Evolutionary conservation across 2,329 filamentous ascomycete species (phyloP).

Genomic region (Botryotinia convoluta): DNA sequence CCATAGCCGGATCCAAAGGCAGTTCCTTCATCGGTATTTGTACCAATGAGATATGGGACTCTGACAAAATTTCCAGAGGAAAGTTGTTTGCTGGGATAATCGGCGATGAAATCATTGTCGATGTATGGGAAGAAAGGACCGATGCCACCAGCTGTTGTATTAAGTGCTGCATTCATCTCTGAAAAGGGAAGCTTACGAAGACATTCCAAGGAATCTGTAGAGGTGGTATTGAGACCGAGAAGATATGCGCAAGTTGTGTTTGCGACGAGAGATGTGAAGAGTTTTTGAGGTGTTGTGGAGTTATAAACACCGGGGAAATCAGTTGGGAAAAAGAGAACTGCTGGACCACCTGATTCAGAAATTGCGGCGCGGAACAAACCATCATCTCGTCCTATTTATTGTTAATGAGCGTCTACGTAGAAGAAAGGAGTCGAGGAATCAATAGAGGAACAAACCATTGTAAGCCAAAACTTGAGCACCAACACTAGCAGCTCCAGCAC

Average conservation of each 20-base stretch:
- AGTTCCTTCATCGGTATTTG: constrained; percentile 40
- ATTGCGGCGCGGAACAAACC: constrained; percentile 51
- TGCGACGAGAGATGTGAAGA: constrained; percentile 40
- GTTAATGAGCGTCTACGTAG: not conserved
- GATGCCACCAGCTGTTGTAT: constrained; percentile 36
- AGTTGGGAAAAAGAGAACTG: constrained; percentile 20
- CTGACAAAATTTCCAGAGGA: constrained; percentile 40
- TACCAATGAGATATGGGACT: constrained; percentile 46
- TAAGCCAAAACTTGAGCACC: constrained; percentile 44
- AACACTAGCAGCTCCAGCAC: constrained; percentile 36
- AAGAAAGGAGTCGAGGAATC: not conserved
- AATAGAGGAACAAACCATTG: constrained; percentile 33
- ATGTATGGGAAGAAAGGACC: constrained; percentile 40
- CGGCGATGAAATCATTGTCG: constrained; percentile 43
- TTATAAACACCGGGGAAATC: constrained; percentile 21
- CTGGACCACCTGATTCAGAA: constrained; percentile 43
- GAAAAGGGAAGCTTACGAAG: constrained; percentile 35
- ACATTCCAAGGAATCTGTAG: constrained; percentile 30
- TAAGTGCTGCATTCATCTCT: constrained; percentile 34
- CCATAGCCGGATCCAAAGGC: constrained; percentile 41
- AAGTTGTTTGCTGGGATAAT: constrained; percentile 53
- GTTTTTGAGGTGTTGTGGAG: constrained; percentile 26
- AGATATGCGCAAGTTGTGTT: constrained; percentile 35
- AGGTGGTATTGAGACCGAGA: constrained; percentile 39
- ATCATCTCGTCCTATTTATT: constrained; percentile 48